Evolutionary conservation across 1,284 basidiomycete genomes (phyloP), one percentile per base, ranked within the genome.

Genomic region (Ustilago cynodontis): DNA sequence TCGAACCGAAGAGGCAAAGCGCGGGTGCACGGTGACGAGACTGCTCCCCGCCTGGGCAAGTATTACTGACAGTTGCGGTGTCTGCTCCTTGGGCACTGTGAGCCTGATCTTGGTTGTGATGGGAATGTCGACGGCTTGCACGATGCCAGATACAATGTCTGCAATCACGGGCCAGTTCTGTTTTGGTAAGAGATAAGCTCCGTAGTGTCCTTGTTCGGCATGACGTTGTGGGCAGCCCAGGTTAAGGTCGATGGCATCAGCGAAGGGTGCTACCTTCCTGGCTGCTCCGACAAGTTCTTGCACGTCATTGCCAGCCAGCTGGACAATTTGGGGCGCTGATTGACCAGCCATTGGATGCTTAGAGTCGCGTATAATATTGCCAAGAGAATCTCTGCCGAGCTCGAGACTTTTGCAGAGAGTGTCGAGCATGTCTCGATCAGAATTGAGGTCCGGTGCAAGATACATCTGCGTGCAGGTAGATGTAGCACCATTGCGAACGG

Each of bases 141-240:
- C 59, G 6, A 81, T 28, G 3, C 60, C 73, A 90, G 89, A 8
- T 89, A 90, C 90, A 56, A 93, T 90, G 51, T 87, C 80, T 75
- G 90, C 87, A 0, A 92, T 88, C 14, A 91, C 80, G 2, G 90
- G 89, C 92, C 92, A 92, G 67, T 93, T 83, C 41, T 89, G 90
- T 78, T 90, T 90, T 16, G 88, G 88, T 9, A 93, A 88, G 13
- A 93, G 87, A 82, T 93, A 93, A 20, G 90, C 92, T 9, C 92
- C 92, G 80, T 89, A 92, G 73, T 91, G 91, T 11, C 88, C 90
- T 47, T 91, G 89, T 43, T 88, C 87, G 2, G 92, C 92, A 35
- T 89, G 88, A 57, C 91, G 89, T 78, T 92, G 92, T 18, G 92
- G 92, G 83, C 92, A 93, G 24, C 92, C 89, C 11, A 90, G 85